phyloP scores from a whole-genome alignment of 2,329 filamentous ascomycete species.

The Leptodontidium sp. region DNA sequence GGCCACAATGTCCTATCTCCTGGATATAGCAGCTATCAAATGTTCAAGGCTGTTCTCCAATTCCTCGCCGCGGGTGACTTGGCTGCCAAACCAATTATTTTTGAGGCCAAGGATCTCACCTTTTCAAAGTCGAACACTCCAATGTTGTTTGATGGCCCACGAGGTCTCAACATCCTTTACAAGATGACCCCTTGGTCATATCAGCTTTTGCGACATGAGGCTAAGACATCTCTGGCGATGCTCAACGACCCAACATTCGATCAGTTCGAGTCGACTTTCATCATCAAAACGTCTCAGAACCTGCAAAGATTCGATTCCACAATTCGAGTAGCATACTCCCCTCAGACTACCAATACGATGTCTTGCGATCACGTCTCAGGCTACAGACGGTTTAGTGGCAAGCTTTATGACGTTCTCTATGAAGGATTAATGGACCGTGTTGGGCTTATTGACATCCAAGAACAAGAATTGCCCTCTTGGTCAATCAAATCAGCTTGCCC shows the following conservation, averaged over 20 bases:
- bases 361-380: constrained; percentile 43
- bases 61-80: constrained; percentile 81
- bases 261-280: constrained; percentile 87
- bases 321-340: constrained; percentile 41
- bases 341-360: constrained; percentile 9
- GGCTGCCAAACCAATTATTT: constrained; percentile 67
- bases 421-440: constrained; percentile 80
- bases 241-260: constrained; percentile 78
- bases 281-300: constrained; percentile 64
- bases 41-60: constrained; percentile 95
- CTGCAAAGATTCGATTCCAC: constrained; percentile 64
- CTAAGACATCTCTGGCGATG: constrained; percentile 75
- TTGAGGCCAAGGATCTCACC: constrained; percentile 54
- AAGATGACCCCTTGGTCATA: constrained; percentile 94
- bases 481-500: constrained; percentile 52
- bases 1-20: constrained; percentile 77
- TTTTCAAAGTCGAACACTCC: constrained; percentile 61
- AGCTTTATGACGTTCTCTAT: constrained; percentile 70
- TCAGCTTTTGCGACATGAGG: constrained; percentile 74
- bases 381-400: constrained; percentile 54
- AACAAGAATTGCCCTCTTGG: constrained; percentile 55
- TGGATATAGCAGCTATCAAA: constrained; percentile 87
- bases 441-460: constrained; percentile 68
- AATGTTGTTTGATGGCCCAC: constrained; percentile 78
- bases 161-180: constrained; percentile 83